Base-by-base conservation (phyloP, 2,329 filamentous ascomycete species). In the Ambrosiella xylebori region DNA sequence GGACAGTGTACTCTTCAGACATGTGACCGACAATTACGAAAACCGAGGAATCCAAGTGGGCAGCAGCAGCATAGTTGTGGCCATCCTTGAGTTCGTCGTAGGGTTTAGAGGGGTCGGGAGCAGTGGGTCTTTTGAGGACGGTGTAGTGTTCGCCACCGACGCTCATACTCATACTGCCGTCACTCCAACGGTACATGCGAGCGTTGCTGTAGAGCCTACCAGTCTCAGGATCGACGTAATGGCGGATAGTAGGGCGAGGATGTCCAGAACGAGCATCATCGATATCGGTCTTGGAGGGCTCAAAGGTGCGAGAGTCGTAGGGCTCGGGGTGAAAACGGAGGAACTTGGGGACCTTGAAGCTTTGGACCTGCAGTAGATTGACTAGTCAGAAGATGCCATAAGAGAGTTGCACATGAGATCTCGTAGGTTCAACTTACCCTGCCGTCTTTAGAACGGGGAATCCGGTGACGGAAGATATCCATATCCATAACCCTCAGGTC, bases 111-210 rank as follows among this genome's bases (percentile, higher is more conserved):
- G 70, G 71, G 1, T 76, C 72, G 1, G 85, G 84, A 1, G 84
- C 85, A 53, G 89, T 78, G 27, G 75, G 71, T 69, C 87, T 88
- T 64, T 79, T 81, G 62, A 81, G 76, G 51, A 90, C 76, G 65
- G 88, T 84, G 72, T 84, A 90, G 65, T 90, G 86, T 62, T 83
- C 81, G 60, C 80, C 81, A 12, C 85, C 86, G 27, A 90, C 74
- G n/a, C 84, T 80, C 27, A 91, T 73, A 9, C 85, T 89, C 13
- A 87, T 72, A 3, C 84, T 88, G 36, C 86, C 86, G 65, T 91
- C 86, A 61, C 82, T 88, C 86, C 86, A 91, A 63, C 79, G 79
- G 65, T 87, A 80, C 37, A 91, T 72, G 62, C 83, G 78, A 1
- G 86, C 79, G 66, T 91, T 91, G 65, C 85, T 89, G 66, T 85